phyloP scores from a whole-genome alignment of 306 rosid species.

The Argentina anserina region DNA sequence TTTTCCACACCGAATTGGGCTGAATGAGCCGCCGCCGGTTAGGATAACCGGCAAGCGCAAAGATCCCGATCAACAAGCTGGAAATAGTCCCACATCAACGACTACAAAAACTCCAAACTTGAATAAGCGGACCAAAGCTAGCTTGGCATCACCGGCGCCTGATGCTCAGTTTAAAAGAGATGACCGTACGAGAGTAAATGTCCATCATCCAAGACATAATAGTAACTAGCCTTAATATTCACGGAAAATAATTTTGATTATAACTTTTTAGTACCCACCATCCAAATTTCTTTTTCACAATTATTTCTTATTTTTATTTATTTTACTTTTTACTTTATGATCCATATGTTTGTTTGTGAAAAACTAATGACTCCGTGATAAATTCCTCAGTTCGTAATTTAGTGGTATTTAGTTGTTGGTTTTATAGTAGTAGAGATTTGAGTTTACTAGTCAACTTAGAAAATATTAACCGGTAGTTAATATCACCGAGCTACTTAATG shows the following conservation, averaged over 20 bases:
- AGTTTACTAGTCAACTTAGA: constrained; percentile 8
- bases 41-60: constrained; percentile 45
- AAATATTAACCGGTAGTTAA: constrained; percentile 16
- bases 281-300: too few relatives aligned
- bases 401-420: too few relatives aligned
- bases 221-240: too few relatives aligned
- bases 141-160: background rate
- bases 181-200: background rate
- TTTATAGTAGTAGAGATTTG: too few relatives aligned
- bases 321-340: too few relatives aligned
- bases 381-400: too few relatives aligned
- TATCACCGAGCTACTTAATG: background rate
- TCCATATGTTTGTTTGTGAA: too few relatives aligned
- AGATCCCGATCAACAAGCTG: constrained; percentile 2
- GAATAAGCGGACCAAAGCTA: constrained; percentile 28
- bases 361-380: too few relatives aligned
- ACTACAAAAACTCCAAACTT: background rate
- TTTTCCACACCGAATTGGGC: constrained; percentile 51
- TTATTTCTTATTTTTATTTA: too few relatives aligned
- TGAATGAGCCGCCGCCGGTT: constrained; percentile 43
- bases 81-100: background rate
- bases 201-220: background rate
- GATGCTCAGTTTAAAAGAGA: background rate
- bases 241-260: too few relatives aligned
- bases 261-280: too few relatives aligned